Evolutionary conservation across 768 basidiomycete genomes (phyloP).

Genomic region (Leccinum subtestaceum): DNA sequence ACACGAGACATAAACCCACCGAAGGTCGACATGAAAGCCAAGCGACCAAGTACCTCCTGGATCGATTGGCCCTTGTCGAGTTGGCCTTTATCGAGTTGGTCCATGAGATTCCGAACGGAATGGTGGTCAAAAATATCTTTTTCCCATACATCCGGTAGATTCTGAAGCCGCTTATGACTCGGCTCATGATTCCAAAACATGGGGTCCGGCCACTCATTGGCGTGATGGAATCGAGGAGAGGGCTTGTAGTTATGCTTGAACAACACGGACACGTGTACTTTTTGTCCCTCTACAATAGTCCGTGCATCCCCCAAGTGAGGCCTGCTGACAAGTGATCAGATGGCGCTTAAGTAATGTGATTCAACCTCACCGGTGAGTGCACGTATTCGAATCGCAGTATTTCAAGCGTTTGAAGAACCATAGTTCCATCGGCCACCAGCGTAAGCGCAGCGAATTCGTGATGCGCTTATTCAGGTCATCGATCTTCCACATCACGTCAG

Average conservation of each 20-base stretch:
- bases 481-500: constrained; percentile 28
- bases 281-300: constrained; percentile 26
- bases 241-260: constrained; percentile 32
- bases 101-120: constrained; percentile 15
- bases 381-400: constrained; percentile 25
- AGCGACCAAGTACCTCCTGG: constrained; percentile 21
- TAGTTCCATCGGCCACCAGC: constrained; percentile 27
- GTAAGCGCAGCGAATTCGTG: constrained; percentile 11
- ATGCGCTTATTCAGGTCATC: constrained; percentile 26
- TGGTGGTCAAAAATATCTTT: constrained; percentile 28
- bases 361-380: constrained; percentile 18
- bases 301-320: constrained; percentile 27
- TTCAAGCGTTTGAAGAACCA: constrained; percentile 22
- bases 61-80: too few relatives aligned
- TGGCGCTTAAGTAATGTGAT: neutral
- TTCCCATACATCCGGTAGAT: constrained; percentile 24
- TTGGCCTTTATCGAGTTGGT: constrained; percentile 14
- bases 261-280: constrained; percentile 29
- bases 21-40: constrained; percentile 30
- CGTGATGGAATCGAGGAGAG: constrained; percentile 19
- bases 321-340: constrained; percentile 14
- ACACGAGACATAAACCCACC: constrained; percentile 9
- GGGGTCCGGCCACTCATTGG: constrained; percentile 22
- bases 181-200: constrained; percentile 29
- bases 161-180: constrained; percentile 19